phyloP scores from a whole-genome alignment of 2,329 filamentous ascomycete species.

The Cladophialophora exuberans region DNA sequence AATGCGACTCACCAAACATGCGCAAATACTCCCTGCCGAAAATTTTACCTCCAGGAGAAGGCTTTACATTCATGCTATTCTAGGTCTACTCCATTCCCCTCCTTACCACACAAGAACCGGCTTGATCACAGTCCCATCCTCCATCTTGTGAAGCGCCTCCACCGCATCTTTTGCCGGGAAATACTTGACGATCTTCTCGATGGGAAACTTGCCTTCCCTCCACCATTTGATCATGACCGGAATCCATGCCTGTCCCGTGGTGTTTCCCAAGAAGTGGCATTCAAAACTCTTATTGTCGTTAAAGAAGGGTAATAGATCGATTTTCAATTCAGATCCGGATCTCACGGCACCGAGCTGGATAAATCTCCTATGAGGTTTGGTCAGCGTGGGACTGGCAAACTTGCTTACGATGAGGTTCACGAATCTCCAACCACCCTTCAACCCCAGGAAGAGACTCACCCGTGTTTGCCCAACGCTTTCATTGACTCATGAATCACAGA shows the following conservation, averaged over 20 bases:
- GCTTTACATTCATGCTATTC: too few relatives aligned
- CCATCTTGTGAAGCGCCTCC: constrained; percentile 35
- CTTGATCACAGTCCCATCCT: constrained; percentile 35
- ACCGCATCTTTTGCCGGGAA: constrained; percentile 42
- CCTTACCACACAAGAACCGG: constrained; percentile 36
- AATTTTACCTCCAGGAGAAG: too few relatives aligned
- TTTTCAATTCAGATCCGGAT: constrained; percentile 45
- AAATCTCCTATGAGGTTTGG: too few relatives aligned
- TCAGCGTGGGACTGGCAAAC: too few relatives aligned
- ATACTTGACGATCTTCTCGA: constrained; percentile 50
- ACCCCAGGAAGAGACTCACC: too few relatives aligned
- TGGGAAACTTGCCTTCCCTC: constrained; percentile 50
- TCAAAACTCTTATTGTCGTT: constrained; percentile 52
- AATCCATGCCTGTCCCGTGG: constrained; percentile 44
- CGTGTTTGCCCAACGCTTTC: constrained; percentile 48
- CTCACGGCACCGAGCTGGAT: constrained; percentile 56
- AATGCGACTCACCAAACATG: constrained; percentile 6
- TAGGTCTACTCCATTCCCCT: neutral
- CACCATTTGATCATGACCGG: constrained; percentile 56
- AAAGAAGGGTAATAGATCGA: constrained; percentile 49
- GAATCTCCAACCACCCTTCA: too few relatives aligned
- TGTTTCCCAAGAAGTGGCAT: constrained; percentile 53
- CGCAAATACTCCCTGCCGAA: too few relatives aligned
- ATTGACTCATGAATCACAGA: constrained; percentile 49
- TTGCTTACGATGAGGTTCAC: too few relatives aligned